Evolutionary conservation across 495 filamentous ascomycete species (phyloP).

Genomic region (Tuber borchii): DNA sequence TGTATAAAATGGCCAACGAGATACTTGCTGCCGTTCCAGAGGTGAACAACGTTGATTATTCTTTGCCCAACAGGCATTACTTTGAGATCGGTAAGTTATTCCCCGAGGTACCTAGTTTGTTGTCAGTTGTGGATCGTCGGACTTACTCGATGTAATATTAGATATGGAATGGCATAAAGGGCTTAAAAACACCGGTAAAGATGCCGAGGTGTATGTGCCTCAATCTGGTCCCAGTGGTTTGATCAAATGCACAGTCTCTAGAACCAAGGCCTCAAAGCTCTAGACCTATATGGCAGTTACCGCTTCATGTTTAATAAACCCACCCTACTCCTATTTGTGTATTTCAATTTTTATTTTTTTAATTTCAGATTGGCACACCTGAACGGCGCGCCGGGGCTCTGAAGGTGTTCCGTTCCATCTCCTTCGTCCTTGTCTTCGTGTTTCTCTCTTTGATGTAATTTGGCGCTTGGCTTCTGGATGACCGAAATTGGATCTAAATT

Average conservation of each 20-base stretch:
- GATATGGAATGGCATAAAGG: constrained; percentile 97
- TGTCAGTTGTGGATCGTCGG: background rate
- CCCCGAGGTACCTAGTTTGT: background rate
- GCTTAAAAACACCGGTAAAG: constrained; percentile 89
- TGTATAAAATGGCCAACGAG: constrained; percentile 95
- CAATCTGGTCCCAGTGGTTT: constrained; percentile 90
- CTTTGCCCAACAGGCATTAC: constrained; percentile 95
- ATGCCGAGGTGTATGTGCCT: constrained; percentile 92
- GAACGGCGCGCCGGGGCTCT: background rate
- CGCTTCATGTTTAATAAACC: background rate
- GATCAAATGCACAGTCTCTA: constrained; percentile 87
- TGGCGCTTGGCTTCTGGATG: background rate
- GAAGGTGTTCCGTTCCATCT: background rate
- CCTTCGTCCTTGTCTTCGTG: background rate
- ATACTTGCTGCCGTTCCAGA: constrained; percentile 70
- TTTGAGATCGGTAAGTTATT: constrained; percentile 80
- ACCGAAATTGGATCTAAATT: constrained; percentile 8
- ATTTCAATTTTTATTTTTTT: background rate
- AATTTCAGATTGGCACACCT: background rate
- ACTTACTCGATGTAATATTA: constrained; percentile 42
- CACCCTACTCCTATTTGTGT: background rate
- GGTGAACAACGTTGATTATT: constrained; percentile 69
- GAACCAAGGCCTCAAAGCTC: constrained; percentile 43
- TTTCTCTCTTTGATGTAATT: constrained; percentile 2
- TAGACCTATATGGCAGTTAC: constrained; percentile 8